Evolutionary conservation across 2,329 filamentous ascomycete species (phyloP).

Genomic region (Nemania abortiva): DNA sequence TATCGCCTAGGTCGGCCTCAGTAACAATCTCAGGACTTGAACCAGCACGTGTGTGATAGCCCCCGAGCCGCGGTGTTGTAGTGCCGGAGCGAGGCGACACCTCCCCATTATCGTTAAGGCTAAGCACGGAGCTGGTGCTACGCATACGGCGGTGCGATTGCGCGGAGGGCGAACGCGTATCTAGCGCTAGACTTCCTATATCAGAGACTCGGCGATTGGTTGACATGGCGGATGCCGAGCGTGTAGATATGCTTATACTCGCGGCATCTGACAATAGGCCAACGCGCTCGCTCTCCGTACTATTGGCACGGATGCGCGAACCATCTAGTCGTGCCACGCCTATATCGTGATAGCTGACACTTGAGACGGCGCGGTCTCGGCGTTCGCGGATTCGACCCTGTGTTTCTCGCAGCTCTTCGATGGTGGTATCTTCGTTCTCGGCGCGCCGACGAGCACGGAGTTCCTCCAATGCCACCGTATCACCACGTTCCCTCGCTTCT

Average conservation of each 20-base stretch:
- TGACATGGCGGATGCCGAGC: conserved; percentile 46
- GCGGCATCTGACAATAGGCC: conserved; percentile 80
- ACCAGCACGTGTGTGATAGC: conserved; percentile 56
- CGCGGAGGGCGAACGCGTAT: conserved; percentile 51
- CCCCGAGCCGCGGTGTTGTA: conserved; percentile 55
- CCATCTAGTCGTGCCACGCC: conserved; percentile 83
- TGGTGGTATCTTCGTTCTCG: conserved; percentile 60
- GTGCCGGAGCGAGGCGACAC: conserved; percentile 57
- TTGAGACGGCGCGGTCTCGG: conserved; percentile 76
- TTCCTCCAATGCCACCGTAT: conserved; percentile 75
- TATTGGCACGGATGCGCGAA: conserved; percentile 78
- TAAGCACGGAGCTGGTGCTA: conserved; percentile 68
- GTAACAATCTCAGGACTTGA: conserved; percentile 64
- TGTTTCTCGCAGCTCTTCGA: conserved; percentile 69
- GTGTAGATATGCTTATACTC: conserved; percentile 62
- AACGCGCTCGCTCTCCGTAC: conserved; percentile 77
- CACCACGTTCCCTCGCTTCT: conserved; percentile 79
- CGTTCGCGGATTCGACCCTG: conserved; percentile 68
- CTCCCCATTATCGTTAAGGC: conserved; percentile 61
- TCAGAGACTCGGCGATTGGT: conserved; percentile 34
- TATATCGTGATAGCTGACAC: conserved; percentile 80
- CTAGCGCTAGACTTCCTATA: conserved; percentile 39
- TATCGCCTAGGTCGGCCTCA: conserved; percentile 64
- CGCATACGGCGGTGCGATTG: conserved; percentile 58
- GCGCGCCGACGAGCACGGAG: conserved; percentile 69